Conservation (phyloP, 805 yeast species). For the Candida nitratophila region DNA sequence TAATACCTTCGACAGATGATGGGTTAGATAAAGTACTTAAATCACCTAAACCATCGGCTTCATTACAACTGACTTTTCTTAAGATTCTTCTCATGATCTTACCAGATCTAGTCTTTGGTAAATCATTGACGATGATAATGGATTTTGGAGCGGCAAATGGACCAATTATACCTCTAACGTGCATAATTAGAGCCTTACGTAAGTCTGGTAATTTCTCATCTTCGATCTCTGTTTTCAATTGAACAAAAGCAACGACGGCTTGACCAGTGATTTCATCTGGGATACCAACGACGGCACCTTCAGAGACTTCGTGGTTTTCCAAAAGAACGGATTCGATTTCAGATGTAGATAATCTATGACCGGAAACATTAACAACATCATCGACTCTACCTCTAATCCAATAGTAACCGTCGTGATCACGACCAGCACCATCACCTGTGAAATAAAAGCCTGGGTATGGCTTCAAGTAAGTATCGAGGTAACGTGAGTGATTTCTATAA, state of each 20-base stretch:
- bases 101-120: slow-evolving; percentile 98
- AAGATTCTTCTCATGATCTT: slow-evolving; percentile 97
- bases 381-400: slow-evolving; percentile 99
- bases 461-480: slow-evolving; percentile 82
- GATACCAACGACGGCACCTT: slow-evolving; percentile 95
- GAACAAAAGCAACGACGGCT: slow-evolving; percentile 92
- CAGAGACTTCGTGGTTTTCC: slow-evolving; percentile 76
- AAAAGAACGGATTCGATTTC: slow-evolving; percentile 92
- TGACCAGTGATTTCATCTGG: slow-evolving; percentile 95
- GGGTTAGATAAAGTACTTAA: slow-evolving; percentile 86
- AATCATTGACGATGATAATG: slow-evolving; percentile 72
- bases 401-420: slow-evolving; percentile 92
- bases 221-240: slow-evolving; percentile 49
- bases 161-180: slow-evolving; percentile 88
- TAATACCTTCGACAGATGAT: slow-evolving; percentile 68
- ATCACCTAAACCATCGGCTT: slow-evolving; percentile 90
- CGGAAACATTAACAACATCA: slow-evolving; percentile 96
- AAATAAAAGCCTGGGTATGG: slow-evolving; percentile 93
- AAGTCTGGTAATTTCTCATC: slow-evolving; percentile 44
- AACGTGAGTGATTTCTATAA: slow-evolving; percentile 81
- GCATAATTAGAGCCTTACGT: slow-evolving; percentile 71
- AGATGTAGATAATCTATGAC: slow-evolving; percentile 97
- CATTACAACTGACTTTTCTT: slow-evolving; percentile 88
- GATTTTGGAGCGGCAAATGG: slow-evolving; percentile 95
- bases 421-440: slow-evolving; percentile 98